Evolutionary conservation across 306 rosid genomes (phyloP).

Genomic region (Pueraria montana): DNA sequence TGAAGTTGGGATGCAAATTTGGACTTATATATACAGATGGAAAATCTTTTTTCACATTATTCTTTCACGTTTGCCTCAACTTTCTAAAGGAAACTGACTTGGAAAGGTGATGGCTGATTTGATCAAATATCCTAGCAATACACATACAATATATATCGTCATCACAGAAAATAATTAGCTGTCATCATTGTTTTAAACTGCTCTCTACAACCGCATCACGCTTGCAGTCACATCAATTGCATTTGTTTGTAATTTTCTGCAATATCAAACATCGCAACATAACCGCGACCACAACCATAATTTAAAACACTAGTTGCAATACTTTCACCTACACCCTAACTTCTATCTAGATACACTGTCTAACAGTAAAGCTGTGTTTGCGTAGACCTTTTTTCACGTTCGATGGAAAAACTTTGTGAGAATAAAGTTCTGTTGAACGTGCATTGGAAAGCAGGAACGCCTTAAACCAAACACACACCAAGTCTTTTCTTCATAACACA

Average conservation of each 20-base stretch:
- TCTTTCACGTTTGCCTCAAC: constrained; percentile 13
- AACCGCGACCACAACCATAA: not conserved
- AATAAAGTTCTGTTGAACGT: no score
- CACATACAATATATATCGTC: not conserved
- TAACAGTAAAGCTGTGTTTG: no score
- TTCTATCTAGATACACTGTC: not conserved
- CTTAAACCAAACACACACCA: no score
- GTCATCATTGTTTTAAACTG: not conserved
- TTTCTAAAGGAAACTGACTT: constrained; percentile 2
- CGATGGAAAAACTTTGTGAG: no score
- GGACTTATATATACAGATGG: constrained; percentile 17
- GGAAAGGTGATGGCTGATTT: constrained; percentile 9
- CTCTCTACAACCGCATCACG: not conserved
- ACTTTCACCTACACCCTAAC: not conserved
- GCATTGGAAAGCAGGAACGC: no score
- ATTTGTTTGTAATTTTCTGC: not conserved
- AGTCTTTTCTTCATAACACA: not conserved
- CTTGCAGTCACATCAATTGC: not conserved
- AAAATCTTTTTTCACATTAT: not conserved
- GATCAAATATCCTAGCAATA: constrained; percentile 1
- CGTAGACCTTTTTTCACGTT: no score
- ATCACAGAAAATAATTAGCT: not conserved
- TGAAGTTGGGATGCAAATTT: constrained; percentile 18
- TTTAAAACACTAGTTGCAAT: not conserved
- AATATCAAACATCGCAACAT: not conserved